Evolutionary conservation across 306 rosid genomes (phyloP).

Genomic region (Rosa multiflora): DNA sequence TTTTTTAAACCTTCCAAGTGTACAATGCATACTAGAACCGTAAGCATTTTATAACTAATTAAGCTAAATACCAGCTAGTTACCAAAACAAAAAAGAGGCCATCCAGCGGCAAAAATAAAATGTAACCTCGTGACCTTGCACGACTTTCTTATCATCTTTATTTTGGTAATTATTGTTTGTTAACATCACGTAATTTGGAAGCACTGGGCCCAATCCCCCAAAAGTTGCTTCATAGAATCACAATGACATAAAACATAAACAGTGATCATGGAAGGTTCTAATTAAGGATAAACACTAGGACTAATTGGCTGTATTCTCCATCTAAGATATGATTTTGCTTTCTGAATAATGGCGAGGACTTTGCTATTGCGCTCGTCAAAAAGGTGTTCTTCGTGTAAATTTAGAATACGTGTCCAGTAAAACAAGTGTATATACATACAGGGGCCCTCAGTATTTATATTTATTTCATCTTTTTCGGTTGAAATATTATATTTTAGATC

Average conservation of each 20-base stretch:
- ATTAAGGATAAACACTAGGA: not conserved
- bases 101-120: not conserved
- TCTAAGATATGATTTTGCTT: not conserved
- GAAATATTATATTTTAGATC: not conserved
- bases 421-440: not conserved
- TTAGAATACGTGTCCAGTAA: not conserved
- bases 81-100: not conserved
- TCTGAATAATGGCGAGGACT: not conserved
- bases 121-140: not conserved
- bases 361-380: slow-evolving; percentile 17
- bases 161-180: not conserved
- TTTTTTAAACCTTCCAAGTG: not conserved
- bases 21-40: not conserved
- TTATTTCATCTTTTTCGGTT: not conserved
- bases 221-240: not conserved
- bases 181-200: slow-evolving; percentile 14
- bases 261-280: not conserved
- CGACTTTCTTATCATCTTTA: not conserved
- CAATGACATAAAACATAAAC: not conserved
- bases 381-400: slow-evolving; percentile 5
- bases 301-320: slow-evolving; percentile 2
- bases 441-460: not conserved
- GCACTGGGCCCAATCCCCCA: not conserved
- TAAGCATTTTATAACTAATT: not conserved
- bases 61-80: too few species aligned